Conservation (phyloP, 164 flowering plant species). For the Sedum album region DNA sequence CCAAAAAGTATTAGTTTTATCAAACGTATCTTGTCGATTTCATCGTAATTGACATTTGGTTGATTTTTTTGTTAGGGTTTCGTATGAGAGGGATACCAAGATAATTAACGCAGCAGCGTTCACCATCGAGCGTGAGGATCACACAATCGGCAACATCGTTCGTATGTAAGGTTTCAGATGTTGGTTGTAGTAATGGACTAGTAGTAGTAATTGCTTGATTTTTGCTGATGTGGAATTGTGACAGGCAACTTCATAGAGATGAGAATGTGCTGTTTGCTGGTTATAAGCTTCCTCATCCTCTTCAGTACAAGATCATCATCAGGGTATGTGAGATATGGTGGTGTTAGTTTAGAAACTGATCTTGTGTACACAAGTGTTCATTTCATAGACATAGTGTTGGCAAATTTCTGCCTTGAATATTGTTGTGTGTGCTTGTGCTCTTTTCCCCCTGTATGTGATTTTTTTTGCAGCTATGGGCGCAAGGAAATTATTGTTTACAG, state of each 20-base stretch:
- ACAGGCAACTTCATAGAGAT: constrained; percentile 92
- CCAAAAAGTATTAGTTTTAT: constrained; percentile 53
- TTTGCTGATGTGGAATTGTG: neutral
- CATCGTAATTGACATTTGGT: neutral
- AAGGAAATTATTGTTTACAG: too few species aligned
- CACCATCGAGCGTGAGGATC: constrained; percentile 73
- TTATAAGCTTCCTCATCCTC: constrained; percentile 97
- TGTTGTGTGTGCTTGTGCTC: neutral
- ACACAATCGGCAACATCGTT: constrained; percentile 38
- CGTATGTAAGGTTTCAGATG: constrained; percentile 45
- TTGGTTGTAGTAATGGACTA: too few species aligned
- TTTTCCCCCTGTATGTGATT: neutral
- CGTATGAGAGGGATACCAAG: constrained; percentile 95
- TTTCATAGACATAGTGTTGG: neutral
- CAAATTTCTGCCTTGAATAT: too few species aligned
- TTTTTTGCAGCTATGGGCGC: neutral
- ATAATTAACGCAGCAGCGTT: constrained; percentile 94
- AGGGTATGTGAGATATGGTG: constrained; percentile 36
- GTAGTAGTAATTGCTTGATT: neutral
- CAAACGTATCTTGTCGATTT: neutral
- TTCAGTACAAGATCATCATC: constrained; percentile 87
- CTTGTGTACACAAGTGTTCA: too few species aligned
- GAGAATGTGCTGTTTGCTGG: constrained; percentile 87
- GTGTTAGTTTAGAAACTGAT: neutral
- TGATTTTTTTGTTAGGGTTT: constrained; percentile 43